These are phyloP conservation scores for Diaporthe vexans DNA, from an alignment of 2,329 filamentous ascomycete genomes.

Conservation along the genomic window DNA sequence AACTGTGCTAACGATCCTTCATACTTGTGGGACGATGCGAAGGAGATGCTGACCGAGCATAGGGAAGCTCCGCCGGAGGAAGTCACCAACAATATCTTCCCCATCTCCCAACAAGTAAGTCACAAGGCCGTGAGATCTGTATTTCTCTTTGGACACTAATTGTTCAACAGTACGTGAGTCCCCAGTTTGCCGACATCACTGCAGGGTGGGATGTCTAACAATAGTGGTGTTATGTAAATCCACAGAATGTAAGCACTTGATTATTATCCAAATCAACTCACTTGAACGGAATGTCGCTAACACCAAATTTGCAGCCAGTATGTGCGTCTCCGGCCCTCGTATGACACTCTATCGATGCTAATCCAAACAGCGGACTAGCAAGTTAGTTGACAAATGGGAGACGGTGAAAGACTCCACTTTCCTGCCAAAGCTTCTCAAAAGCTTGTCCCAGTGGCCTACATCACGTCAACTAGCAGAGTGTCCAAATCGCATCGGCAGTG, in stretches of 20 bases:
- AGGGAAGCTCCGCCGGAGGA: no score
- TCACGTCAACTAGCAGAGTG: background rate
- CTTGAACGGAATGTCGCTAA: background rate
- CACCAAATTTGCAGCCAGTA: background rate
- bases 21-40: no score
- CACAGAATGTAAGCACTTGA: constrained; percentile 3
- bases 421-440: background rate
- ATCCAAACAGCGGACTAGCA: constrained; percentile 13
- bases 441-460: background rate
- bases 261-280: no score
- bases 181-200: no score
- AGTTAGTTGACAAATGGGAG: constrained; percentile 1
- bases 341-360: background rate
- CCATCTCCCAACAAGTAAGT: no score
- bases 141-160: no score
- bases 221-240: background rate
- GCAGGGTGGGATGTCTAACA: no score
- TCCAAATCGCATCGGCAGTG: background rate
- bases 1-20: no score
- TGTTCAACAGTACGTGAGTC: no score
- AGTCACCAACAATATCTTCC: no score
- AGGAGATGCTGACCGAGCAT: no score
- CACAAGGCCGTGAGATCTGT: no score
- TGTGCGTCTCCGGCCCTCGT: background rate
- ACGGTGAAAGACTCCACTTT: background rate